Base-by-base conservation (phyloP, 208 protist genomes). In the Acanthamoeba royreba region DNA sequence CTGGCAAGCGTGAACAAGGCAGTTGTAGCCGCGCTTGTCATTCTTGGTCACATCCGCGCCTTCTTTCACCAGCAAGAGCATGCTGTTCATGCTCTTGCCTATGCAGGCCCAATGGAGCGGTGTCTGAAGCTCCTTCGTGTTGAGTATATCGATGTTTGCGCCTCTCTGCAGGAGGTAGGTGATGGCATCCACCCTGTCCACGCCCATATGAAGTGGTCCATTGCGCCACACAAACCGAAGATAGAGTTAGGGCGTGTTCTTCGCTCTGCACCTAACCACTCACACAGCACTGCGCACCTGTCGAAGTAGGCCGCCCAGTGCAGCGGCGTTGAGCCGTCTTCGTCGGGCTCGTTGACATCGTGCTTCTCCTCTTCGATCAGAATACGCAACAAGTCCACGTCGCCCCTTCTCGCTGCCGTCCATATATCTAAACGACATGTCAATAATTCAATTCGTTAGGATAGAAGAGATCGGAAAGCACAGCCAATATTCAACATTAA, bases 271-370 rank as follows among this genome's bases (percentile, higher is more conserved):
- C 11, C 17, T n/a, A 0, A 22, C 9, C 66, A 4, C n/a, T 33
- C 13, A 22, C n/a, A 43, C 4, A 86, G 28, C 4, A 28, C 45
- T 8, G 43, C 7, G 79, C n/a, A 49, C 47, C 79, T n/a, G 19
- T 58, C 79, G 43, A 58, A 61, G 79, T 87, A 87, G 45, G 79
- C 79, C 8, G 79, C 79, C 46, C 47, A 87, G 79, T 87, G 79
- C 8, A 87, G 79, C 0, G 79, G 46, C 8, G 79, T 87, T 15
- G 46, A 87, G 2, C 79, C 79, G 47, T 87, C 79, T 46, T 87
- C 79, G 45, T 87, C 47, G 11, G 33, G 33, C 15, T 49, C 17
- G 45, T 87, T 58, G 28, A 87, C 22, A 19, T 49, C 42, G 13
- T 61, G 35, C 46, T 58, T 58, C 79, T 87, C 79, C 42, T 87